Percentiles rank a stretch among this genome's conserved stretches.
phyloP scores from a whole-genome alignment of 2,329 filamentous ascomycete species.

The Colletotrichum sp. region DNA sequence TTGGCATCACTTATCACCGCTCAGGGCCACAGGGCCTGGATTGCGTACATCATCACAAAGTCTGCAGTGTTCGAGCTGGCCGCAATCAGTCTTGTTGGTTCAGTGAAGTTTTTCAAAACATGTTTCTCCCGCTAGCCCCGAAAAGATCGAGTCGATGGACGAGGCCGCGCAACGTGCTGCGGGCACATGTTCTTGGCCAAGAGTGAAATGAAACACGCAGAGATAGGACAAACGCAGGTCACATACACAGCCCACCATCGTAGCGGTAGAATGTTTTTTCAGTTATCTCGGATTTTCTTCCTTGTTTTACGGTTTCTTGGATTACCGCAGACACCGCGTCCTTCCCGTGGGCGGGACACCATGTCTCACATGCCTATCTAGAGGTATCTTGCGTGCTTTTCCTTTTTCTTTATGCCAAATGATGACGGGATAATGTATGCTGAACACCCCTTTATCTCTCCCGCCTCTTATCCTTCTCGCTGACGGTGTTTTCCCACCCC shows the following conservation, averaged over 20 bases:
- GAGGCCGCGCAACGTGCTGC: constrained; percentile 1
- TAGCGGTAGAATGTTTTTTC: not conserved
- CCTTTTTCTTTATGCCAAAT: not conserved
- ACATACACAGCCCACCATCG: not conserved
- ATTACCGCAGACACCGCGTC: not conserved
- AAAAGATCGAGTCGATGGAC: not conserved
- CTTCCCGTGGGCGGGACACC: not conserved
- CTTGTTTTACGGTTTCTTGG: constrained; percentile 6
- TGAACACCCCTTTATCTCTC: not conserved
- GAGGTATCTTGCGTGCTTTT: constrained; percentile 12
- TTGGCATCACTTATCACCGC: not conserved
- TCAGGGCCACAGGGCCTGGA: not conserved
- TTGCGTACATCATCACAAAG: not conserved
- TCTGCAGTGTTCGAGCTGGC: not conserved
- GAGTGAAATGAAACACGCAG: not conserved
- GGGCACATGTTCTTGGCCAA: not conserved
- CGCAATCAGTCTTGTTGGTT: not conserved
- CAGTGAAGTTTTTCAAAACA: not conserved
- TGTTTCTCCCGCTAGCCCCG: not conserved
- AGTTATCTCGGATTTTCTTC: not conserved
- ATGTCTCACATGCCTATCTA: constrained; percentile 14
- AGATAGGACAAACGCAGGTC: not conserved
- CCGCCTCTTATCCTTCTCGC: not conserved
- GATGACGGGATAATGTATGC: not conserved
- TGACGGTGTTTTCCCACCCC: not conserved